Evolutionary conservation across 2,329 filamentous ascomycete species (phyloP).

Genomic region (Purpureocillium takamizusanense): DNA sequence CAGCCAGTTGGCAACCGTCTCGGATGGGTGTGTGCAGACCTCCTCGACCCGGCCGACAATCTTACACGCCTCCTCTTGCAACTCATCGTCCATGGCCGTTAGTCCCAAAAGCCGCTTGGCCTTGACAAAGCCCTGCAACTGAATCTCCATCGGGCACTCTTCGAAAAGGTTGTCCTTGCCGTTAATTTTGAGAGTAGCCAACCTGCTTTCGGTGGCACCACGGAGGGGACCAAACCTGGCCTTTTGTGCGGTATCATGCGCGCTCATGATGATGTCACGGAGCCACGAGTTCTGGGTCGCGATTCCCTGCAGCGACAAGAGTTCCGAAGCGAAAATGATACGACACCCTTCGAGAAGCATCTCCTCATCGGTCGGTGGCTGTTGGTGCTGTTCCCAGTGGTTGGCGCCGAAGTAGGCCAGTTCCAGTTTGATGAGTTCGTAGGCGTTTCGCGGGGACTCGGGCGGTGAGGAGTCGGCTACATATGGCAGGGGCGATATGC

Average conservation of each 20-base stretch:
- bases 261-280: constrained; percentile 47
- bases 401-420: constrained; percentile 42
- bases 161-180: constrained; percentile 50
- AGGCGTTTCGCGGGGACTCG: constrained; percentile 45
- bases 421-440: constrained; percentile 52
- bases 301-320: constrained; percentile 29
- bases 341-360: constrained; percentile 50
- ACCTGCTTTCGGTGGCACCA: constrained; percentile 34
- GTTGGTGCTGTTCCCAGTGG: constrained; percentile 30
- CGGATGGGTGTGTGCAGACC: constrained; percentile 37
- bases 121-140: constrained; percentile 44
- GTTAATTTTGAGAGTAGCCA: constrained; percentile 44
- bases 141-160: constrained; percentile 44
- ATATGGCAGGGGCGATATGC: constrained; percentile 46
- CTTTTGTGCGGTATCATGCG: constrained; percentile 28
- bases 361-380: constrained; percentile 38
- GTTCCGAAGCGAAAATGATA: constrained; percentile 47
- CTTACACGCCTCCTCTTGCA: constrained; percentile 49
- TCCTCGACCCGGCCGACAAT: constrained; percentile 50
- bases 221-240: constrained; percentile 41
- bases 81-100: constrained; percentile 49
- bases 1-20: constrained; percentile 45
- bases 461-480: constrained; percentile 34
- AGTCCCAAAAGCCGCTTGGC: constrained; percentile 44
- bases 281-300: constrained; percentile 41